phyloP scores from a whole-genome alignment of 2,329 filamentous ascomycete genomes.

The Phaeoacremonium minimum region DNA sequence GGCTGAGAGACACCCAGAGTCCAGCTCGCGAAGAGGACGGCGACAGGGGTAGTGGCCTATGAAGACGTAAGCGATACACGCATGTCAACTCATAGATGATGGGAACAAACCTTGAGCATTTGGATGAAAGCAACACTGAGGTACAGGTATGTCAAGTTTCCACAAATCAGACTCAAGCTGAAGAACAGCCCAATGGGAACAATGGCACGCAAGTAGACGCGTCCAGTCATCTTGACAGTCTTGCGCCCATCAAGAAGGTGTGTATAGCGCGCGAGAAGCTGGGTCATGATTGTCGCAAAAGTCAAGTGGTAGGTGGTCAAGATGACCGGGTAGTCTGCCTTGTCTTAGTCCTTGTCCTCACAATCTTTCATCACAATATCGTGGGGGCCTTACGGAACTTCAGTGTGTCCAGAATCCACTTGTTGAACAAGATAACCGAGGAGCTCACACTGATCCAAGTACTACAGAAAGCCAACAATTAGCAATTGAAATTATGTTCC shows the following conservation, averaged over 20 bases:
- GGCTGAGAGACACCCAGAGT: slow-evolving; percentile 77
- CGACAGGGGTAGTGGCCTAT: slow-evolving; percentile 89
- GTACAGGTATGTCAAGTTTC: slow-evolving; percentile 93
- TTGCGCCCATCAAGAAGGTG: slow-evolving; percentile 89
- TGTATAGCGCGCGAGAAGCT: slow-evolving; percentile 86
- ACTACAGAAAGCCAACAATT: slow-evolving; percentile 39
- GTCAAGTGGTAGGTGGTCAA: slow-evolving; percentile 94
- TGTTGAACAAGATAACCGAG: slow-evolving; percentile 98
- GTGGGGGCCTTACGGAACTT: slow-evolving; percentile 66
- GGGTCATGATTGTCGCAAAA: slow-evolving; percentile 92
- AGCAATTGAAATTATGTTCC: slow-evolving; percentile 1
- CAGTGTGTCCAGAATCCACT: slow-evolving; percentile 87
- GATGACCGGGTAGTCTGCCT: slow-evolving; percentile 66
- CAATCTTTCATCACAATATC: slow-evolving; percentile 1
- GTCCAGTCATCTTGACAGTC: slow-evolving; percentile 94
- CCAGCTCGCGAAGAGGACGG: slow-evolving; percentile 88
- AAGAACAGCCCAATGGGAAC: slow-evolving; percentile 95
- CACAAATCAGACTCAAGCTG: slow-evolving; percentile 92
- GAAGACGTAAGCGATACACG: background rate
- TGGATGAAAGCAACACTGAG: slow-evolving; percentile 96
- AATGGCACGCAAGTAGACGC: slow-evolving; percentile 88
- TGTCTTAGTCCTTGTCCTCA: slow-evolving; percentile 17
- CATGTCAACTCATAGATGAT: slow-evolving; percentile 3
- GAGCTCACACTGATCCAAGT: slow-evolving; percentile 91
- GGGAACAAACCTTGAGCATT: slow-evolving; percentile 84